Percentiles rank a stretch among this genome's conserved stretches.
phyloP scores from a whole-genome alignment of 2,329 filamentous ascomycete genomes.

The Westerdykella ornata region DNA sequence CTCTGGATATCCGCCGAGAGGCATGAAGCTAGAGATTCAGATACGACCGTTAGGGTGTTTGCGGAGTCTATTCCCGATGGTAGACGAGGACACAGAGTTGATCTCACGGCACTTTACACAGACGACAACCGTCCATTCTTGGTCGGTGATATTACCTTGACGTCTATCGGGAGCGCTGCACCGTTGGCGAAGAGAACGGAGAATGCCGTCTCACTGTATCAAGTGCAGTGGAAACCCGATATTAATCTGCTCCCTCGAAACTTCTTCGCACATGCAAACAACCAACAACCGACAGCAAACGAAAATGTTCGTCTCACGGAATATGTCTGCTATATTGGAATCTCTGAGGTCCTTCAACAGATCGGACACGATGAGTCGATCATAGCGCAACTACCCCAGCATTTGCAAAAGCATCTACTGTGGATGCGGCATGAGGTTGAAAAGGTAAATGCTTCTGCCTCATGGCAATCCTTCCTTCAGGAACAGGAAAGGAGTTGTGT shows the following conservation, averaged over 20 bases:
- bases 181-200: neutral
- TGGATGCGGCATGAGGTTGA: neutral
- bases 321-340: neutral
- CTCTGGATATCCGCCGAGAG: too few relatives aligned
- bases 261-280: neutral
- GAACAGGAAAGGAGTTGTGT: too few relatives aligned
- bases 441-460: neutral
- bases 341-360: neutral
- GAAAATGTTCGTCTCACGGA: neutral
- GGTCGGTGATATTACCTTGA: neutral
- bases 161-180: too few relatives aligned
- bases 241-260: neutral
- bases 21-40: too few relatives aligned
- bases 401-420: neutral
- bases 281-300: neutral
- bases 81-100: too few relatives aligned
- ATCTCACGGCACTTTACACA: neutral
- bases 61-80: too few relatives aligned
- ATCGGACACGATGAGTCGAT: too few relatives aligned
- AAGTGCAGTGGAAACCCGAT: slow-evolving; percentile 1
- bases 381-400: neutral
- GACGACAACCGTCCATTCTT: neutral
- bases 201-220: neutral
- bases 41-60: too few relatives aligned
- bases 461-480: too few relatives aligned